These are phyloP conservation scores for Hypoxylon sp. DNA, from an alignment of 2,329 filamentous ascomycete species.

Conservation along the genomic window DNA sequence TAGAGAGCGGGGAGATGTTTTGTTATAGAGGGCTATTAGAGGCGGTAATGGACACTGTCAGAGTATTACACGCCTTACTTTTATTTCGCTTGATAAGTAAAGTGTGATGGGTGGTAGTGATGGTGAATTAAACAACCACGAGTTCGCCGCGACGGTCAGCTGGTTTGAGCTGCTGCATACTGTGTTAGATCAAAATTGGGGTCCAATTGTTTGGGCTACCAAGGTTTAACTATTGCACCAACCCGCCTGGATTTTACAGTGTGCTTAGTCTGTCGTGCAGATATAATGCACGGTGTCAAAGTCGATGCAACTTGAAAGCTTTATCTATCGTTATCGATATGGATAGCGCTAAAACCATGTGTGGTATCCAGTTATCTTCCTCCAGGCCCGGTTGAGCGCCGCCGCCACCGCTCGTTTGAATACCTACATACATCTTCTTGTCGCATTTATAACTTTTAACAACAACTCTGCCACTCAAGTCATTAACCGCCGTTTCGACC, in stretches of 20 bases:
- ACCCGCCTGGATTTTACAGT: no score
- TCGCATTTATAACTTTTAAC: not conserved
- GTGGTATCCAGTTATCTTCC: no score
- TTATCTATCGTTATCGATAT: slow-evolving; percentile 45
- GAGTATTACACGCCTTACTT: slow-evolving; percentile 1
- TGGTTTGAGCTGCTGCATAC: not conserved
- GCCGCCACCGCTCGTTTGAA: not conserved
- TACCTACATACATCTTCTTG: not conserved
- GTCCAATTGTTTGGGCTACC: not conserved
- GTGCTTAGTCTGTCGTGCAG: no score
- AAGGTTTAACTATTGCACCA: not conserved
- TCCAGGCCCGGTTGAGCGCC: not conserved
- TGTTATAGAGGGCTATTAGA: not conserved
- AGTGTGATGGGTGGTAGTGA: not conserved
- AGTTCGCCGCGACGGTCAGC: not conserved
- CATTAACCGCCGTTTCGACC: not conserved
- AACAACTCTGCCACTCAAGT: not conserved
- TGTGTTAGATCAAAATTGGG: not conserved
- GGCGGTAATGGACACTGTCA: slow-evolving; percentile 5
- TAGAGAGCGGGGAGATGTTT: not conserved
- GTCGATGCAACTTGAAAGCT: slow-evolving; percentile 26
- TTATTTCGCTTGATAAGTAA: not conserved
- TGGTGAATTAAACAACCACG: not conserved
- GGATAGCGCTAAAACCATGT: slow-evolving; percentile 9
- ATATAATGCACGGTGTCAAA: not conserved